Evolutionary conservation across 1,139 yeast genomes (phyloP).

Genomic region (Scheffersomyces illinoinensis): DNA sequence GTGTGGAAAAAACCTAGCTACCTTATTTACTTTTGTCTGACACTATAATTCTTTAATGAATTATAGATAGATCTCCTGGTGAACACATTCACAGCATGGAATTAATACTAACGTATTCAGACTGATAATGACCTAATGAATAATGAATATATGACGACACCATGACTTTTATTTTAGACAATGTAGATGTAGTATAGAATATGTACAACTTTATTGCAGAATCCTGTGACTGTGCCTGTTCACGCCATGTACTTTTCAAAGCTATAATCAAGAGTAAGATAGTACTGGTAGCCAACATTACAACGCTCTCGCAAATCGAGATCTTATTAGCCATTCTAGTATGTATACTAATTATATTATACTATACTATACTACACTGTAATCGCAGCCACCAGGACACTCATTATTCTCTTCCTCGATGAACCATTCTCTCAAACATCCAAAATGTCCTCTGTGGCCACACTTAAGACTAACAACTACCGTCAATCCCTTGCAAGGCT

Average conservation of each 20-base stretch:
- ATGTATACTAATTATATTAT: neutral
- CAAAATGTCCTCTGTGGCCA: constrained; percentile 87
- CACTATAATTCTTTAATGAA: neutral
- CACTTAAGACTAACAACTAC: constrained; percentile 67
- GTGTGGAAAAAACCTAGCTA: constrained; percentile 93
- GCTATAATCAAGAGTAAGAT: no score
- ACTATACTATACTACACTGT: constrained; percentile 5
- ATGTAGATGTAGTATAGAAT: neutral
- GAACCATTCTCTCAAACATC: constrained; percentile 81
- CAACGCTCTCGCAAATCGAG: no score
- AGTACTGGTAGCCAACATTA: no score
- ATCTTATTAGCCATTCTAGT: neutral
- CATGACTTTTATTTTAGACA: neutral
- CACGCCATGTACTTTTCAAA: no score
- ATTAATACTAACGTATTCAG: neutral
- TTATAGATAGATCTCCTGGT: constrained; percentile 4
- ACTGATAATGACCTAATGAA: neutral
- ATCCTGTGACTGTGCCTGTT: no score
- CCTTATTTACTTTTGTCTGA: constrained; percentile 55
- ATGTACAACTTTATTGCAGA: neutral
- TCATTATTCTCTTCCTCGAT: constrained; percentile 59
- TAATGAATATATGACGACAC: neutral
- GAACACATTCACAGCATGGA: constrained; percentile 14
- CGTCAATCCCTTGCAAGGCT: constrained; percentile 73
- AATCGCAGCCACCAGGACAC: constrained; percentile 80